A percentile compares a stretch with the other conserved stretches of the same genome.
Conservation (phyloP, 1,284 basidiomycete genomes). For the Agroathelia rolfsii region DNA sequence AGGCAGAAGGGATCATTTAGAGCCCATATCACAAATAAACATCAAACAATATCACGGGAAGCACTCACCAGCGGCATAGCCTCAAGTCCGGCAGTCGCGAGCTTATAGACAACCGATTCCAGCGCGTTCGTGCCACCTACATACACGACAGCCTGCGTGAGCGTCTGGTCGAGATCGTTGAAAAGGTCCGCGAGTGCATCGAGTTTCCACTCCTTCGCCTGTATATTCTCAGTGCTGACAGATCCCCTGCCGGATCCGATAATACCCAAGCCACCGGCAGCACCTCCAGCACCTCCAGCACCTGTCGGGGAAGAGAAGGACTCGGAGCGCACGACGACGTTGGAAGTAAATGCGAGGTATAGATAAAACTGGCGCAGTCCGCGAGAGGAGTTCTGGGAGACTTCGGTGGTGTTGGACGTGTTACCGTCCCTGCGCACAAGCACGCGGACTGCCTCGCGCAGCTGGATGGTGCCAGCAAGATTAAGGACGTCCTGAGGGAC, state of each 20-base stretch:
- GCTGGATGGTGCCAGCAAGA: slow-evolving; percentile 78
- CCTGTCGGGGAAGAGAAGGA: no score
- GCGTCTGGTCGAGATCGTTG: slow-evolving; percentile 84
- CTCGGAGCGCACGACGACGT: no score
- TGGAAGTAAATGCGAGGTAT: slow-evolving; percentile 85
- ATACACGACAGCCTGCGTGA: slow-evolving; percentile 79
- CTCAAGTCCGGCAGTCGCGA: slow-evolving; percentile 79
- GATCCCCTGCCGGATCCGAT: slow-evolving; percentile 81
- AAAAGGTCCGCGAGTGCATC: slow-evolving; percentile 91
- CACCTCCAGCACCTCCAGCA: slow-evolving; percentile 68
- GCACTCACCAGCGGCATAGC: slow-evolving; percentile 68
- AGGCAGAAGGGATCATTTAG: slow-evolving; percentile 6
- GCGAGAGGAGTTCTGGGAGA: slow-evolving; percentile 63
- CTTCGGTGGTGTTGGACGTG: slow-evolving; percentile 62
- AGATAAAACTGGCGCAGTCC: slow-evolving; percentile 89
- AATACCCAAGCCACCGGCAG: slow-evolving; percentile 68
- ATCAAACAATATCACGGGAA: slow-evolving; percentile 1
- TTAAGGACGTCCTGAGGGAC: slow-evolving; percentile 92
- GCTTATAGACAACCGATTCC: slow-evolving; percentile 82
- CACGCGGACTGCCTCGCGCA: slow-evolving; percentile 91
- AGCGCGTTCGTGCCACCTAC: slow-evolving; percentile 81
- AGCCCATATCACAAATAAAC: background rate
- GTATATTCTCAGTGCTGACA: slow-evolving; percentile 73
- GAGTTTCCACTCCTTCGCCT: slow-evolving; percentile 94
- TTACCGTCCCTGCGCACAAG: slow-evolving; percentile 93